Evolutionary conservation across 2,329 filamentous ascomycete genomes (phyloP).

Genomic region (Coniella vitis): DNA sequence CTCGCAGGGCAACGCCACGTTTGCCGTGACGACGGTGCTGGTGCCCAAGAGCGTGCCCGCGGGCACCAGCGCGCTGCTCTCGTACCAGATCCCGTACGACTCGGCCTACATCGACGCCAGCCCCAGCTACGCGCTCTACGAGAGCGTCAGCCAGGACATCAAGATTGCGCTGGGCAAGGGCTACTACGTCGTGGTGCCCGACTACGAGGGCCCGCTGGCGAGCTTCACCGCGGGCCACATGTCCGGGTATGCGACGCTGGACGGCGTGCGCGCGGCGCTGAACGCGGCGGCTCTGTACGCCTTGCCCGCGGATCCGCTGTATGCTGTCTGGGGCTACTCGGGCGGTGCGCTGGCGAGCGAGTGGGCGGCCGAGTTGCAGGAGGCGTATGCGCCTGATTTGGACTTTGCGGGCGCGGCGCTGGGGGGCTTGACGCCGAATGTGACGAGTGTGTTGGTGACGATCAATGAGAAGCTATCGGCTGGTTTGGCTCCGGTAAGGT

Average conservation of each 20-base stretch:
- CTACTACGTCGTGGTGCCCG: conserved; percentile 38
- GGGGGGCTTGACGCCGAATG: conserved; percentile 38
- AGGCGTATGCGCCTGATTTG: conserved; percentile 41
- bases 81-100: conserved; percentile 35
- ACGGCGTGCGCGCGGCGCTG: conserved; percentile 35
- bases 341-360: conserved; percentile 44
- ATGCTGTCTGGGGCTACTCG: conserved; percentile 47
- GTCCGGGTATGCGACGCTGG: conserved; percentile 36
- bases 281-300: conserved; percentile 20
- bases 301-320: conserved; percentile 25
- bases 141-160: conserved; percentile 25
- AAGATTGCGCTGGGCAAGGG: conserved; percentile 31
- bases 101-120: conserved; percentile 31
- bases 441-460: conserved; percentile 27
- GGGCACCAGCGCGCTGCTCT: conserved; percentile 26
- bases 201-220: conserved; percentile 36
- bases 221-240: conserved; percentile 35
- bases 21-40: conserved; percentile 29
- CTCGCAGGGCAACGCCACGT: conserved; percentile 24
- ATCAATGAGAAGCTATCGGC: conserved; percentile 26
- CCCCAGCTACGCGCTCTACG: conserved; percentile 30
- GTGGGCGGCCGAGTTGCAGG: conserved; percentile 42
- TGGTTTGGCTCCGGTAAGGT: conserved; percentile 23
- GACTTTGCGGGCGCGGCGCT: conserved; percentile 36
- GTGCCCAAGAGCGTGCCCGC: conserved; percentile 18